These are phyloP conservation scores for Phytophthora megakarya DNA, from an alignment of 352 stramenopile genomes.

Conservation along the genomic window DNA sequence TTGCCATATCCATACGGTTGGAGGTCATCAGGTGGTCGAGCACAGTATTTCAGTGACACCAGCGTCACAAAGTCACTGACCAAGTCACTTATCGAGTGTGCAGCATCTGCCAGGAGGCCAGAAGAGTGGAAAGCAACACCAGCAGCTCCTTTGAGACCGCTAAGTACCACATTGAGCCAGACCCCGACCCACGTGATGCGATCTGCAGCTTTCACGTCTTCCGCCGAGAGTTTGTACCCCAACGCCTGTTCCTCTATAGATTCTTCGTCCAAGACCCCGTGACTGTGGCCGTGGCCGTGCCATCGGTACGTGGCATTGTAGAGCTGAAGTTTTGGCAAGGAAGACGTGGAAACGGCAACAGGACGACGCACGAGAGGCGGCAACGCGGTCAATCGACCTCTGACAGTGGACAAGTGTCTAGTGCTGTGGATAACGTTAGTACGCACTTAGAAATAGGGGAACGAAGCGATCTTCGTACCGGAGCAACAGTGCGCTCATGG, in stretches of 20 bases:
- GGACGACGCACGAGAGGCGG: slow-evolving; percentile 1
- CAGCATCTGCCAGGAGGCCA: slow-evolving; percentile 93
- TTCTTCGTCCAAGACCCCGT: slow-evolving; percentile 37
- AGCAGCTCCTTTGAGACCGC: slow-evolving; percentile 67
- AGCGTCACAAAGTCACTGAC: slow-evolving; percentile 96
- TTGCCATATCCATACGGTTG: slow-evolving; percentile 85
- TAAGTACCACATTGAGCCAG: slow-evolving; percentile 73
- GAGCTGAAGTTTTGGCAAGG: slow-evolving; percentile 7
- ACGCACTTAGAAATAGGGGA: too few species aligned
- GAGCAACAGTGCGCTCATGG: slow-evolving; percentile 36
- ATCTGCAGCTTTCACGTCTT: slow-evolving; percentile 51
- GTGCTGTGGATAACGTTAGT: slow-evolving; percentile 4
- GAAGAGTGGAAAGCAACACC: slow-evolving; percentile 82
- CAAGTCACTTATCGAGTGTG: slow-evolving; percentile 94
- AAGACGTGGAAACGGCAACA: slow-evolving; percentile 2
- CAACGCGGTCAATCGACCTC: background rate
- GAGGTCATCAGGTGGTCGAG: slow-evolving; percentile 90
- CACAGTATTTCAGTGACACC: slow-evolving; percentile 87
- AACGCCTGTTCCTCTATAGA: slow-evolving; percentile 34
- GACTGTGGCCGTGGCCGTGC: slow-evolving; percentile 49
- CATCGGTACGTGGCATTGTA: slow-evolving; percentile 25
- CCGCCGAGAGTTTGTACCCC: slow-evolving; percentile 33
- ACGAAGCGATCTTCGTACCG: slow-evolving; percentile 17
- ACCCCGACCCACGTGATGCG: slow-evolving; percentile 77
- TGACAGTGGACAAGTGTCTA: background rate